These are phyloP conservation scores for Alternaria panax DNA, from an alignment of 2,329 filamentous ascomycete species.

Conservation along the genomic window DNA sequence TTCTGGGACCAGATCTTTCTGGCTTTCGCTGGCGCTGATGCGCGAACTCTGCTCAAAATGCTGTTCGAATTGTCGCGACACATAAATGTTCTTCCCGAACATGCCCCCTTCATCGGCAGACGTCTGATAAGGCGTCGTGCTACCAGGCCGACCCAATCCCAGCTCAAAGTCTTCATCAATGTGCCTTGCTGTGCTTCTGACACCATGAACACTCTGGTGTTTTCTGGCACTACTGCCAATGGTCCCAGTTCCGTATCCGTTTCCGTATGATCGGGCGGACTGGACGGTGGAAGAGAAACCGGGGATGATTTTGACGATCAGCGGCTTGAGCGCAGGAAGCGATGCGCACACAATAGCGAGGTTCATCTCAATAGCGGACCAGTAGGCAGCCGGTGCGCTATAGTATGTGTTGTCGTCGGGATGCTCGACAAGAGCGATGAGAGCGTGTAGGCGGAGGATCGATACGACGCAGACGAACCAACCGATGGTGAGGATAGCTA, in stretches of 20 bases:
- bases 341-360: slow-evolving; percentile 45
- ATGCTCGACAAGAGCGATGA: slow-evolving; percentile 24
- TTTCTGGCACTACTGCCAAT: slow-evolving; percentile 1
- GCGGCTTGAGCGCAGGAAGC: slow-evolving; percentile 38
- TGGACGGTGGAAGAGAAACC: slow-evolving; percentile 23
- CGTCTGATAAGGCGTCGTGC: slow-evolving; percentile 14
- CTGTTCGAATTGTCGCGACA: slow-evolving; percentile 8
- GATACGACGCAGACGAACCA: slow-evolving; percentile 46
- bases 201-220: neutral
- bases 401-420: slow-evolving; percentile 33
- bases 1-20: slow-evolving; percentile 5
- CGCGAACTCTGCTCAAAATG: slow-evolving; percentile 5
- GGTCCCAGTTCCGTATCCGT: slow-evolving; percentile 4
- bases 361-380: slow-evolving; percentile 43
- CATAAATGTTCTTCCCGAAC: slow-evolving; percentile 14
- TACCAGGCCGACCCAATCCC: slow-evolving; percentile 13
- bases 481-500: slow-evolving; percentile 38
- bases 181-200: slow-evolving; percentile 8
- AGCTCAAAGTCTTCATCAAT: slow-evolving; percentile 24
- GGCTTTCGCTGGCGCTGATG: slow-evolving; percentile 10
- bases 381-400: slow-evolving; percentile 32
- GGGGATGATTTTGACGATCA: slow-evolving; percentile 33
- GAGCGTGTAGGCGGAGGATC: slow-evolving; percentile 33
- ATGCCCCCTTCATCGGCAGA: slow-evolving; percentile 8
- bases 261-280: slow-evolving; percentile 17